phyloP scores from a whole-genome alignment of 2,329 filamentous ascomycete species.

The Periglandula ipomoeae region DNA sequence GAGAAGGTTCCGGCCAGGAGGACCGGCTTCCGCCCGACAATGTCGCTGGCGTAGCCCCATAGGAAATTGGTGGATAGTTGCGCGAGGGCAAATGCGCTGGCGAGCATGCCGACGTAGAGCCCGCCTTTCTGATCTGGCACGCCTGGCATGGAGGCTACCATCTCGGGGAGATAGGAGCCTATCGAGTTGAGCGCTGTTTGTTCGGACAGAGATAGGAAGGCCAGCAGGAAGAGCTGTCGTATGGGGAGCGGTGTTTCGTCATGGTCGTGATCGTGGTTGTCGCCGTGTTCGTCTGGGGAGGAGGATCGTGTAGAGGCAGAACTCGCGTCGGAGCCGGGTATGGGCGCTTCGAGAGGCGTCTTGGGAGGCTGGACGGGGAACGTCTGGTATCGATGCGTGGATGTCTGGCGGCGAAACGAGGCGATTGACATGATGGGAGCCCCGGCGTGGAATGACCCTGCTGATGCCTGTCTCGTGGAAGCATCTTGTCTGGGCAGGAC shows the following conservation, averaged over 20 bases:
- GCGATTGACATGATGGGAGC: constrained; percentile 34
- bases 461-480: constrained; percentile 20
- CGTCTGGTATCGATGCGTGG: constrained; percentile 63
- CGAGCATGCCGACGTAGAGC: constrained; percentile 82
- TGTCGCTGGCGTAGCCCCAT: constrained; percentile 49
- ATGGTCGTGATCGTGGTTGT: constrained; percentile 32
- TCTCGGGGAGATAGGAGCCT: constrained; percentile 85
- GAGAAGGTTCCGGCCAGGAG: constrained; percentile 72
- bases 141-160: constrained; percentile 79
- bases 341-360: constrained; percentile 43
- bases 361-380: constrained; percentile 69
- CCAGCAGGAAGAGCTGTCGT: constrained; percentile 74
- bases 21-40: constrained; percentile 64
- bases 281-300: constrained; percentile 20
- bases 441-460: constrained; percentile 43
- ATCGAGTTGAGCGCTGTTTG: constrained; percentile 97
- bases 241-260: constrained; percentile 69
- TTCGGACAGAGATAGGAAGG: constrained; percentile 81
- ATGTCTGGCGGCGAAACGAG: constrained; percentile 27
- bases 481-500: neutral
- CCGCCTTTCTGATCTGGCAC: constrained; percentile 64
- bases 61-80: constrained; percentile 84
- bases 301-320: constrained; percentile 9
- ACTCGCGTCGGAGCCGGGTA: constrained; percentile 12
- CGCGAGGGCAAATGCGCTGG: constrained; percentile 83